Evolutionary conservation across 371 early-diverging fungal genomes (phyloP).

Genomic region (Apophysomyces ossiformis): DNA sequence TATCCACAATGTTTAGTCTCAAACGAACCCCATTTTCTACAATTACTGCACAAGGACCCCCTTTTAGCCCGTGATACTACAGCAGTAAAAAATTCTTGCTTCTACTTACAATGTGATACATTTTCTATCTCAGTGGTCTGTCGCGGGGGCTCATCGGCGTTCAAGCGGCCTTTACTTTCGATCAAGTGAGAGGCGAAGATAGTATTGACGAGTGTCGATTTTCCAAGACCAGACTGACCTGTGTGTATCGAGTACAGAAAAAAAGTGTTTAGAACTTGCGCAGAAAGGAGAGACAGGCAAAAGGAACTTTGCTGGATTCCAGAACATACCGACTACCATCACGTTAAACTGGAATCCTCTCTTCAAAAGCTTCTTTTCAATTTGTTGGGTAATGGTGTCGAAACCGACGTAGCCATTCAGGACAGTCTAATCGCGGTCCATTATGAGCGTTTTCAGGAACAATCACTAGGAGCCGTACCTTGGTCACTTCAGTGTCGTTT

Average conservation of each 20-base stretch:
- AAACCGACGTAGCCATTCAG: slow-evolving; percentile 89
- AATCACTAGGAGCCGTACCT: slow-evolving; percentile 4
- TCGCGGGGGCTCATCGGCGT: slow-evolving; percentile 67
- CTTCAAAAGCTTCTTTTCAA: slow-evolving; percentile 88
- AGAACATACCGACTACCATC: slow-evolving; percentile 79
- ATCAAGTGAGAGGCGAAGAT: slow-evolving; percentile 78
- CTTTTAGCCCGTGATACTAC: not conserved
- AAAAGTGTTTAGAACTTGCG: not conserved
- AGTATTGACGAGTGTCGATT: slow-evolving; percentile 97
- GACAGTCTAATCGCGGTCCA: slow-evolving; percentile 34
- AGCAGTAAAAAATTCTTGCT: not conserved
- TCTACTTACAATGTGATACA: slow-evolving; percentile 64
- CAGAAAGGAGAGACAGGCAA: not conserved
- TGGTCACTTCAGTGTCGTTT: slow-evolving; percentile 1
- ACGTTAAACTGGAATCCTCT: slow-evolving; percentile 93
- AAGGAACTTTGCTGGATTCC: too few relatives aligned
- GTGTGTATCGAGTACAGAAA: slow-evolving; percentile 13
- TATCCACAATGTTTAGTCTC: slow-evolving; percentile 75
- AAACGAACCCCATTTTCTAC: slow-evolving; percentile 79
- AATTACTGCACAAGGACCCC: slow-evolving; percentile 49
- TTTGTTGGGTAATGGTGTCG: slow-evolving; percentile 90
- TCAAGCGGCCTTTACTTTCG: slow-evolving; percentile 74
- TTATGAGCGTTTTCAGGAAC: not conserved
- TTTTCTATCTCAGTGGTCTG: slow-evolving; percentile 80
- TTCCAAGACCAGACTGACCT: slow-evolving; percentile 96